Conservation (phyloP, 2,329 filamentous ascomycete genomes). For the Fusarium begoniae region DNA sequence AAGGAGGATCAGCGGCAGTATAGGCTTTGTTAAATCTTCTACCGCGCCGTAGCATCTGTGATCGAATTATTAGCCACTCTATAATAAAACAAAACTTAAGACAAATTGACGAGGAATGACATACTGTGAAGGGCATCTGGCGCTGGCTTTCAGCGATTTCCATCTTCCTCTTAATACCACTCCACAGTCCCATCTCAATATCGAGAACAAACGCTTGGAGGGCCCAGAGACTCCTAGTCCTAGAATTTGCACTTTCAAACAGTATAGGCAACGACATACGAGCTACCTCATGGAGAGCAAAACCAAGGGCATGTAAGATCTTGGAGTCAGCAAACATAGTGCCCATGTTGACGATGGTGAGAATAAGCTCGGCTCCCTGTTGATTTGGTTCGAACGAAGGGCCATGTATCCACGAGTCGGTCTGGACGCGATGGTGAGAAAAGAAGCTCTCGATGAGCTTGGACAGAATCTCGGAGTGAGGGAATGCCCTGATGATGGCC, state of each 20-base stretch:
- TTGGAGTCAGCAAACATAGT: not conserved
- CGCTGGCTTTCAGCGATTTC: not conserved
- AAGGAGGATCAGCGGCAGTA: not conserved
- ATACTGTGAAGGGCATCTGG: not conserved
- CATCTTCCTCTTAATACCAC: not conserved
- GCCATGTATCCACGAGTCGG: not conserved
- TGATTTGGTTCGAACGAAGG: not conserved
- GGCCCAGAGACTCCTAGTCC: not conserved
- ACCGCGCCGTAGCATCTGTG: not conserved
- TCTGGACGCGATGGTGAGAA: not conserved
- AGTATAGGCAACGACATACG: not conserved
- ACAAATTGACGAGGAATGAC: not conserved
- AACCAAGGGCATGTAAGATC: not conserved
- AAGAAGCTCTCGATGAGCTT: not conserved
- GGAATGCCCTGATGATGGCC: not conserved
- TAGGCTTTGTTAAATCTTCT: not conserved
- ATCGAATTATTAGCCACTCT: not conserved
- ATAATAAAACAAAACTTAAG: rapidly evolving
- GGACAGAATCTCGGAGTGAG: not conserved
- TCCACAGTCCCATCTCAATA: not conserved
- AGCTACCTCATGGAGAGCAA: not conserved
- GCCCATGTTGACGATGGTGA: not conserved
- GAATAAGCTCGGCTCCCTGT: not conserved
- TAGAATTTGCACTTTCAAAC: not conserved
- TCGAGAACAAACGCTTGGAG: not conserved